Percentiles rank a stretch among this genome's conserved stretches.
Evolutionary conservation across 441 rosid genomes (phyloP).

Genomic region (Gossypium schwendimanii): DNA sequence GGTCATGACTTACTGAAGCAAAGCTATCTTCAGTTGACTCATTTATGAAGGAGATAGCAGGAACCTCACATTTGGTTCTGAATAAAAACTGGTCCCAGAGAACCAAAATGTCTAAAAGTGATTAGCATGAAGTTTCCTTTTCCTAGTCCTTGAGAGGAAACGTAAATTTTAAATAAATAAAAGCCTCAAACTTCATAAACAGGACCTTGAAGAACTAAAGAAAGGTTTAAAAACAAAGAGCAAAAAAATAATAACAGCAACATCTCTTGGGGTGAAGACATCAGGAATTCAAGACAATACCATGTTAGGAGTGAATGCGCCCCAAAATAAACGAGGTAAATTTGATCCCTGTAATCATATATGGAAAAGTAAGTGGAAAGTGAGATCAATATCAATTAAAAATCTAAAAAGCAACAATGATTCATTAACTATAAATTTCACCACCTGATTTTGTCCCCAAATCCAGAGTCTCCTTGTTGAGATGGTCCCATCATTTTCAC

Average conservation of each 20-base stretch:
- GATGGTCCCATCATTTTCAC: slow-evolving; percentile 62
- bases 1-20: neutral
- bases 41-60: neutral
- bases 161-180: neutral
- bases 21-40: neutral
- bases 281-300: slow-evolving; percentile 27
- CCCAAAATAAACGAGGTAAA: slow-evolving; percentile 74
- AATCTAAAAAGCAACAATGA: neutral
- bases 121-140: neutral
- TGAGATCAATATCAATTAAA: neutral
- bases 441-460: slow-evolving; percentile 98
- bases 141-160: neutral
- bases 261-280: neutral
- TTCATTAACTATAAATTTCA: neutral
- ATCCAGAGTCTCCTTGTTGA: slow-evolving; percentile 81
- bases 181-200: neutral
- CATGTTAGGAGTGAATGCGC: slow-evolving; percentile 69
- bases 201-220: neutral
- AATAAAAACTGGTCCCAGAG: neutral
- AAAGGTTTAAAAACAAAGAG: neutral
- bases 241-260: neutral
- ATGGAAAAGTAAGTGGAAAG: neutral
- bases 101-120: neutral
- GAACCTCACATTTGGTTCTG: neutral
- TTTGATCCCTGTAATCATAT: slow-evolving; percentile 65